A percentile compares a stretch with the other conserved stretches of the same genome.
These are phyloP conservation scores for Talaromyces piceae DNA, from an alignment of 2,329 filamentous ascomycete species.

Conservation along the genomic window DNA sequence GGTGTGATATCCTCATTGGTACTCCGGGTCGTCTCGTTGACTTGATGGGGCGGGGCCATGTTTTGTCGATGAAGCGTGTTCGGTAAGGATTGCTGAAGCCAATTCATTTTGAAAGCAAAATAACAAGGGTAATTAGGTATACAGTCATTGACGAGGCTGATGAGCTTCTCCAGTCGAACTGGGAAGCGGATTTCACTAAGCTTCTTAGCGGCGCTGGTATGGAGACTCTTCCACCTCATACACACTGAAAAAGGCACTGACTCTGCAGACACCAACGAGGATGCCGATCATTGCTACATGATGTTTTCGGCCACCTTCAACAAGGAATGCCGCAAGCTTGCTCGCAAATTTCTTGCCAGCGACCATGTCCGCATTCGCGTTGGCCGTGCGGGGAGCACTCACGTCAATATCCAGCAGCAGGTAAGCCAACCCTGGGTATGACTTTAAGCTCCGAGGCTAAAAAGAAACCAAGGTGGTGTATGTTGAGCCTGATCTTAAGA, in stretches of 20 bases:
- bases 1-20: slow-evolving; percentile 82
- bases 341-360: slow-evolving; percentile 64
- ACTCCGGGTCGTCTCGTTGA: slow-evolving; percentile 82
- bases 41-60: slow-evolving; percentile 64
- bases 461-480: slow-evolving; percentile 48
- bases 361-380: slow-evolving; percentile 76
- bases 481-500: slow-evolving; percentile 61
- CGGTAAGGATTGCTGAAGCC: slow-evolving; percentile 57
- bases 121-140: slow-evolving; percentile 34
- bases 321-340: slow-evolving; percentile 66
- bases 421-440: slow-evolving; percentile 23
- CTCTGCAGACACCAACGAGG: slow-evolving; percentile 61
- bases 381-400: slow-evolving; percentile 76
- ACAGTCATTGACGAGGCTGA: slow-evolving; percentile 90
- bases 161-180: slow-evolving; percentile 75
- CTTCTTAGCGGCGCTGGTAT: slow-evolving; percentile 77
- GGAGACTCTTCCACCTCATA: slow-evolving; percentile 24
- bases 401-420: slow-evolving; percentile 72
- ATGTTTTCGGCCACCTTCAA: slow-evolving; percentile 97
- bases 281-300: slow-evolving; percentile 60
- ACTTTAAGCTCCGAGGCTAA: not conserved
- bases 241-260: slow-evolving; percentile 9
- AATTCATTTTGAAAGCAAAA: too few relatives aligned
- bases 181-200: slow-evolving; percentile 65
- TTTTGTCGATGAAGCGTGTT: slow-evolving; percentile 67